Base-by-base conservation (phyloP, 257 asterid genomes). In the Haberlea rhodopensis region DNA sequence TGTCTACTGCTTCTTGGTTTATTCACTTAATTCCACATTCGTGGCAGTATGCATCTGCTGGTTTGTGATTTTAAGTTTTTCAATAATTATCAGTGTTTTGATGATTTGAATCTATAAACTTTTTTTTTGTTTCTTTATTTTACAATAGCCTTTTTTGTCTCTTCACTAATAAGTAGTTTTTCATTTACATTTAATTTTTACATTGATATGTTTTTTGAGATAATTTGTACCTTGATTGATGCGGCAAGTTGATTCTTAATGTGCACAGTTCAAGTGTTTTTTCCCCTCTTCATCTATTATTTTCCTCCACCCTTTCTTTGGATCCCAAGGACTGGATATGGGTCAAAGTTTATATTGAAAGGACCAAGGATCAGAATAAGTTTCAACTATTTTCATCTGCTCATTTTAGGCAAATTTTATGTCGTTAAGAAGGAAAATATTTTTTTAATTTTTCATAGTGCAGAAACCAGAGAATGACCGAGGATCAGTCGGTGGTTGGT, bases 381-480 rank as follows among this genome's bases (percentile, higher is more conserved):
- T 34, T 9, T 34, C 16, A 15, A 40, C 48, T 40, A 13, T 40
- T 40, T 40, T 40, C 48, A 13, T 40, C 48, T 40, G 48, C 18
- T 40, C 48, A 40, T 40, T 40, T 34, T 40, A 11, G 48, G 18
- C 18, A 40, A 13, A 13, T 1, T 3, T 40, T 11, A 13, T 11
- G 48, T 37, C n/a, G 9, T 13, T 40, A 13, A 40, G 18, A 40
- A 40, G 48, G 48, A 34, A 31, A 34, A 40, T 40, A 11, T 1
- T 13, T 40, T 40, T 40, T 40, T 2, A 9, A 34, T 28, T 67
- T 23, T 54, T 55, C 63, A 24, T 63, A 54, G 34, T 72, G 68
- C 79, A 94, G 99, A 84, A 94, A 94, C 72, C 97, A 87, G 73
- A 85, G 90, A 70, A 94, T 94, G 99, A 82, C 95, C 6, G 96